phyloP scores from a whole-genome alignment of 345 rosid genomes.

The Lepidium africanum region DNA sequence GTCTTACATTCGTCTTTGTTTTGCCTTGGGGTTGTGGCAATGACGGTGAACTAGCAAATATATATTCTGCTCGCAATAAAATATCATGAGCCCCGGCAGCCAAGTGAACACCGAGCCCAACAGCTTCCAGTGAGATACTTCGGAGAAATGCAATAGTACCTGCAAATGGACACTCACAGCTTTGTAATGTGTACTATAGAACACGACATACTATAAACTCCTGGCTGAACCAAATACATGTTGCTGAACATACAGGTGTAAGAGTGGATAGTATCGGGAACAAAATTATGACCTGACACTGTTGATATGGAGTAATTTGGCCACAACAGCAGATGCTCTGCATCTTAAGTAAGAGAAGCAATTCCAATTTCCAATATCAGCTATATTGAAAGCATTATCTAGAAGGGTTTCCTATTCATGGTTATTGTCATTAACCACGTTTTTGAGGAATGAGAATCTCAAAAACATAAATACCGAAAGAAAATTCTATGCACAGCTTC shows the following conservation, averaged over 20 bases:
- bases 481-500: background rate
- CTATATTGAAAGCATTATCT: background rate
- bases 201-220: background rate
- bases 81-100: constrained; percentile 86
- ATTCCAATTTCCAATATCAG: background rate
- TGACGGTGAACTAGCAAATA: constrained; percentile 51
- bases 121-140: constrained; percentile 89
- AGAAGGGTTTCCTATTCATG: background rate
- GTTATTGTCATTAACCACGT: background rate
- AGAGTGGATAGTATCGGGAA: background rate
- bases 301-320: background rate
- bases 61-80: constrained; percentile 67
- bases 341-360: background rate
- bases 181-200: background rate
- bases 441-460: background rate
- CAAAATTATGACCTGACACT: background rate
- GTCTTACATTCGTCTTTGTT: constrained; percentile 50
- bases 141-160: constrained; percentile 87
- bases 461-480: background rate
- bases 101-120: constrained; percentile 92
- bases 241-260: background rate
- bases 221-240: constrained; percentile 1
- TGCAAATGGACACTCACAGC: constrained; percentile 22
- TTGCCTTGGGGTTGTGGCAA: constrained; percentile 41
- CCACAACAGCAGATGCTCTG: background rate